Base-by-base conservation (phyloP, 352 stramenopile genomes). In the Paralagenidium karlingii region DNA sequence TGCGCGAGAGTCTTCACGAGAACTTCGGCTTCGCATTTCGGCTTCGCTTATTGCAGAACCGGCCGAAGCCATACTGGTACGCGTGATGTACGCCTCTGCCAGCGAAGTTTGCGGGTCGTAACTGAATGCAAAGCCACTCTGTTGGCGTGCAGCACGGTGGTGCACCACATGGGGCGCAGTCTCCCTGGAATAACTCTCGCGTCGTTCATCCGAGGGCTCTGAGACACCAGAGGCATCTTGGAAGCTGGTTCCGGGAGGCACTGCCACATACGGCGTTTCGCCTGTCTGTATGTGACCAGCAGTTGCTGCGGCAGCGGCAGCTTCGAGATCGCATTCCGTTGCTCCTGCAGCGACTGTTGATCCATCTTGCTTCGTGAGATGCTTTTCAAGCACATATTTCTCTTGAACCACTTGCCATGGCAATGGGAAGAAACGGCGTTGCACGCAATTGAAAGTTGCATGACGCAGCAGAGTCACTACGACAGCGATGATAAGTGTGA, bases 371-470 rank as follows among this genome's bases (percentile, higher is more conserved):
- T n/a, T n/a, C n/a, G n/a, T n/a, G n/a, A n/a, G n/a, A n/a, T n/a
- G n/a, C n/a, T n/a, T n/a, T n/a, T n/a, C n/a, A 9, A 84, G 53
- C 32, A 79, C 65, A 39, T 74, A 87, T 30, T 68, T 60, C 40
- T 86, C 73, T 43, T 90, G 76, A 3, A 90, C 69, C 49, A 90
- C 73, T 49, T 90, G 76, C 73, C 73, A 90, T 44, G 74, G 54
- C 29, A 59, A 34, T 2, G 76, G 73, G 45, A 80, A 85, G 40
- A 90, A 90, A 11, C 59, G 63, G 15, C 73, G 70, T 43, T 81
- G 70, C 28, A 85, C 71, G 5, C 68, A 66, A 8, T 69, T 81
- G 62, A 66, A 90, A 6, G 73, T 49, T 40, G 67, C 85, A 46
- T 87, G 62, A 26, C 76, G 68, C 12, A 90, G 24, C 20, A 90